phyloP scores from a whole-genome alignment of 2,329 filamentous ascomycete genomes.

The Blastomyces silverae region DNA sequence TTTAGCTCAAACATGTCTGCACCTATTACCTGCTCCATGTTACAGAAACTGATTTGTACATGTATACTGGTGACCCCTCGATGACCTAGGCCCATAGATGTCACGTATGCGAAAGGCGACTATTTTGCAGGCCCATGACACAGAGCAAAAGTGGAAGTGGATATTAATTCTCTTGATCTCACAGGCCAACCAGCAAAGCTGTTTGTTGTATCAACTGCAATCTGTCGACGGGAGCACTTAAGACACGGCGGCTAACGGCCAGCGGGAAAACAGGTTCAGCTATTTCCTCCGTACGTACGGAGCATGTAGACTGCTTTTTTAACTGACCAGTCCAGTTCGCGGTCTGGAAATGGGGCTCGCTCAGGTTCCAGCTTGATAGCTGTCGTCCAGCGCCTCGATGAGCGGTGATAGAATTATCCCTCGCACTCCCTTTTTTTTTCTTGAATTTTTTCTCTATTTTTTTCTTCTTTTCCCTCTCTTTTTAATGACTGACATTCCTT shows the following conservation, averaged over 20 bases:
- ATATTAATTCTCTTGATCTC: conserved; percentile 1
- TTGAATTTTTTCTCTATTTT: not conserved
- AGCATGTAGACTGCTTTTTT: not conserved
- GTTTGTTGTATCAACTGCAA: not conserved
- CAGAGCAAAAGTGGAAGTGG: conserved; percentile 1
- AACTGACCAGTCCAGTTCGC: not conserved
- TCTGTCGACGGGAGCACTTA: not conserved
- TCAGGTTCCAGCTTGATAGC: not conserved
- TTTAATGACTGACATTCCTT: not conserved
- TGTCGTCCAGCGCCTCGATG: not conserved
- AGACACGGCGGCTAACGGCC: conserved; percentile 7
- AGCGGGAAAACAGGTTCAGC: not conserved
- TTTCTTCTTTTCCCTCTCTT: not conserved
- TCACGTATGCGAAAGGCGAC: not conserved
- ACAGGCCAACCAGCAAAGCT: conserved; percentile 6
- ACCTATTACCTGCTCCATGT: not conserved
- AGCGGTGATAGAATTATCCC: not conserved
- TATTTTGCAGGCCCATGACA: not conserved
- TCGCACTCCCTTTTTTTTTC: not conserved
- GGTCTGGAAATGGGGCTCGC: not conserved
- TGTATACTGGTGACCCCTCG: not conserved
- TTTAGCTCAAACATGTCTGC: not conserved
- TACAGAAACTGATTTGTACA: not conserved
- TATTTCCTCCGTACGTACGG: too few species aligned
- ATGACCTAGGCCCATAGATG: not conserved